Conservation (phyloP, 2,329 filamentous ascomycete genomes). For the Stagonosporopsis chrysanthemi region DNA sequence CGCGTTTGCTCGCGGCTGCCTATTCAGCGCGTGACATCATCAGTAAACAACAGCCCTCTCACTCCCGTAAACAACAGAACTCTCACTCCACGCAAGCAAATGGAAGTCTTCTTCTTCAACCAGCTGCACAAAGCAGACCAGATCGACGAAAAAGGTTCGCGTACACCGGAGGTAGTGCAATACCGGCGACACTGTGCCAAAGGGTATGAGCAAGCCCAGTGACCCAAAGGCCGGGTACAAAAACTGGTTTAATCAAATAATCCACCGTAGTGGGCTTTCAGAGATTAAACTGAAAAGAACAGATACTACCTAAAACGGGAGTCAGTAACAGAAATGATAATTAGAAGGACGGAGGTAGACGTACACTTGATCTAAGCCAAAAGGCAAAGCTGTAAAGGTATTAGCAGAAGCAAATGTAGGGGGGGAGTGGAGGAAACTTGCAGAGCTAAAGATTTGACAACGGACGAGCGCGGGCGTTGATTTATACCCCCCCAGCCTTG, state of each 20-base stretch:
- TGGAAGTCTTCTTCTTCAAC: not conserved
- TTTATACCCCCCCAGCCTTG: too few species aligned
- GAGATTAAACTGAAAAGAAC: conserved; percentile 7
- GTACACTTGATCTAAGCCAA: conserved; percentile 10
- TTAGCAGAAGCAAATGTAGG: not conserved
- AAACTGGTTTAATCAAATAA: not conserved
- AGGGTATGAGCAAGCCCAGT: conserved; percentile 1
- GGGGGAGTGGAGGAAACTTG: not conserved
- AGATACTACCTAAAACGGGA: not conserved
- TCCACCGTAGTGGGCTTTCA: not conserved
- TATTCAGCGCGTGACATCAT: not conserved
- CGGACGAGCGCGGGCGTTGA: not conserved
- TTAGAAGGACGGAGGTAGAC: too few species aligned
- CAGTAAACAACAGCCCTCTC: not conserved
- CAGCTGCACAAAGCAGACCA: not conserved
- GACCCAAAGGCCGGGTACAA: not conserved
- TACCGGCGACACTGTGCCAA: conserved; percentile 4
- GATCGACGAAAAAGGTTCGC: conserved; percentile 6
- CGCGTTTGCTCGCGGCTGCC: not conserved
- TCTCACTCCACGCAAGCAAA: not conserved
- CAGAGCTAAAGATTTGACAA: not conserved
- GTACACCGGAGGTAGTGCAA: conserved; percentile 7
- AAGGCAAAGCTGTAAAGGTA: not conserved
- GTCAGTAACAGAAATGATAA: too few species aligned
- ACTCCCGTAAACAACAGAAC: not conserved